These are phyloP conservation scores for Starmerella geochares DNA, from an alignment of 805 yeast genomes.

Conservation along the genomic window DNA sequence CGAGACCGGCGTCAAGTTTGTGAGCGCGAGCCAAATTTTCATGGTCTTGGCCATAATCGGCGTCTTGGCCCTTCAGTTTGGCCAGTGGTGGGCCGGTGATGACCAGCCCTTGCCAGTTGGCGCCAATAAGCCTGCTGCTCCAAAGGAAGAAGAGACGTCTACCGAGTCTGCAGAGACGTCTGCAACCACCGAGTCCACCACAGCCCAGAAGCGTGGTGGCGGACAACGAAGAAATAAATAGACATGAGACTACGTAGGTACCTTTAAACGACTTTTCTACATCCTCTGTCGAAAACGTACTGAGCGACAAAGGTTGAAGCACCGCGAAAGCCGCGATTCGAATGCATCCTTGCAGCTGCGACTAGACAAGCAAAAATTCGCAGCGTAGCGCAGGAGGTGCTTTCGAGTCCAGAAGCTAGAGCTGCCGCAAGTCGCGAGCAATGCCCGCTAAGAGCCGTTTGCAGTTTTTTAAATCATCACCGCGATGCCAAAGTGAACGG, in stretches of 20 bases:
- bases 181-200: slow-evolving; percentile 3
- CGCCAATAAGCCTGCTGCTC: slow-evolving; percentile 13
- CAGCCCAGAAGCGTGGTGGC: slow-evolving; percentile 3
- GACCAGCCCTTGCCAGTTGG: slow-evolving; percentile 13
- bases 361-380: too few relatives aligned
- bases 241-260: neutral
- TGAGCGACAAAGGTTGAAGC: neutral
- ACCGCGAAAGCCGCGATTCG: too few relatives aligned
- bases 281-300: neutral
- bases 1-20: slow-evolving; percentile 75
- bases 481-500: too few relatives aligned
- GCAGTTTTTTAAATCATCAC: too few relatives aligned
- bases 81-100: slow-evolving; percentile 67
- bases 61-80: slow-evolving; percentile 74
- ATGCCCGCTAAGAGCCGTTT: too few relatives aligned
- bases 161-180: slow-evolving; percentile 12
- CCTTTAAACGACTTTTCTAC: neutral
- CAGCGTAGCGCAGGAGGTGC: too few relatives aligned
- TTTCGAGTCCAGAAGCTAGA: too few relatives aligned
- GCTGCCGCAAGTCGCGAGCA: too few relatives aligned
- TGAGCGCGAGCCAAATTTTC: slow-evolving; percentile 81
- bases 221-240: slow-evolving; percentile 5
- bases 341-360: too few relatives aligned
- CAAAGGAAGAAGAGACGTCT: slow-evolving; percentile 1
- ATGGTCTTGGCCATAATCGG: slow-evolving; percentile 62